Percentiles rank a stretch among this genome's conserved stretches.
Evolutionary conservation across 805 yeast genomes (phyloP).

Genomic region (Candida jianshihensis): DNA sequence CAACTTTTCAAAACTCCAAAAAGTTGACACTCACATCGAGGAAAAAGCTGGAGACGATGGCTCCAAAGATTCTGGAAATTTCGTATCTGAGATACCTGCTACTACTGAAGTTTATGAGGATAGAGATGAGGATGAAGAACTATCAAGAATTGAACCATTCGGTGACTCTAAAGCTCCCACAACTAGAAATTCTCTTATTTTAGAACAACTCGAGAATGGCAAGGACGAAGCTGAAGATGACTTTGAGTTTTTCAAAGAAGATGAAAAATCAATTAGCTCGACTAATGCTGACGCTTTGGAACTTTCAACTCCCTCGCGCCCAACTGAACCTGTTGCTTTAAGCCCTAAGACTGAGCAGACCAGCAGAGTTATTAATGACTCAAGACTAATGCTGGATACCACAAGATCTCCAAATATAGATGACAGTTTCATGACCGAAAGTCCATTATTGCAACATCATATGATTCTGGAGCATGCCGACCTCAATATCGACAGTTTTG

Average conservation of each 20-base stretch:
- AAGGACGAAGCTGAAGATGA: neutral
- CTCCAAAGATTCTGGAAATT: neutral
- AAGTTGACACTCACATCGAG: conserved; percentile 1
- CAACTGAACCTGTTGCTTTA: conserved; percentile 25
- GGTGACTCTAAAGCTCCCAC: neutral
- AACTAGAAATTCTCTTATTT: neutral
- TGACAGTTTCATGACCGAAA: conserved; percentile 12
- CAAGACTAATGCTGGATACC: conserved; percentile 12
- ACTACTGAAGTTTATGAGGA: conserved; percentile 21
- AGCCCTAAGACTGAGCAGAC: conserved; percentile 26
- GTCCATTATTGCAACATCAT: conserved; percentile 13
- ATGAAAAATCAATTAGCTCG: neutral
- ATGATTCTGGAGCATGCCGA: too few relatives aligned
- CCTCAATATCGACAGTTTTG: conserved; percentile 6
- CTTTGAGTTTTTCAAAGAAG: neutral
- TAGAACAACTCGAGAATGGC: neutral
- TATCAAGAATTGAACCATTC: conserved; percentile 21
- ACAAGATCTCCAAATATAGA: conserved; percentile 17
- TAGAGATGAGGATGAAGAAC: conserved; percentile 20
- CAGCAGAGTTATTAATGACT: conserved; percentile 15
- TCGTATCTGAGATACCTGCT: neutral
- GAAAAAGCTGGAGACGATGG: neutral
- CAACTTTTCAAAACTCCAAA: conserved; percentile 10
- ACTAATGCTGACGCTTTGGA: neutral
- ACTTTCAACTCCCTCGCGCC: conserved; percentile 21